Base-by-base conservation (phyloP, 306 rosid species). In the Vigna reflexopilosa region DNA sequence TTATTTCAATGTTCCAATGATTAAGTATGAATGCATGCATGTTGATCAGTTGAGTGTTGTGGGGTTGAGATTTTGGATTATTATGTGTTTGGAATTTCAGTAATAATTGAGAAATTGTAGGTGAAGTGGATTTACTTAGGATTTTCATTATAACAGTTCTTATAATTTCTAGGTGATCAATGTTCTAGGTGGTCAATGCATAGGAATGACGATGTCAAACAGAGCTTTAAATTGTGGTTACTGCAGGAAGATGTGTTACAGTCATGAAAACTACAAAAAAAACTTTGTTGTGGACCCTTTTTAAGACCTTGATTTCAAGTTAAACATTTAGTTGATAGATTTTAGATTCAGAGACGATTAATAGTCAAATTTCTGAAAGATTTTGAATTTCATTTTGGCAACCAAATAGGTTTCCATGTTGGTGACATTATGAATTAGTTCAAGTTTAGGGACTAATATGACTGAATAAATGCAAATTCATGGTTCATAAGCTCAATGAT, bases 101-200 rank as follows among this genome's bases (percentile, higher is more conserved):
- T 36, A 20, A 8, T 78, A 36, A 54, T 38, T 32, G 50, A 45
- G 57, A 58, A 38, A 19, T 62, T 58, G 49, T 9, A 32, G 65
- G 22, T 62, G 9, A 47, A 42, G 30, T 49, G 55, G 64, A 67
- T 56, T 62, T 0, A 17, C 47, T 24, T 79, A 20, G 2, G 47
- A 64, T 15, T 71, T 74, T 81, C 47, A 19, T 66, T 32, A 14
- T 15, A 67, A 26, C 66, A 55, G 28, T 10, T 16, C 22, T 54
- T 67, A 1, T 57, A 12, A 20, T 24, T 55, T 77, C 2, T 42
- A 7, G n/a, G 58, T 44, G 71, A 50, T 16, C 63, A 67, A 16
- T 74, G 76, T 55, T 77, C 2, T 40, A 7, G n/a, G 49, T 44
- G 65, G 57, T 16, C 70, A 75, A 16, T 74, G 72, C 42, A 47